Percentiles rank a stretch among this genome's conserved stretches.
Evolutionary conservation across 2,329 filamentous ascomycete species (phyloP).

Genomic region (Aurifilum marmelostoma): DNA sequence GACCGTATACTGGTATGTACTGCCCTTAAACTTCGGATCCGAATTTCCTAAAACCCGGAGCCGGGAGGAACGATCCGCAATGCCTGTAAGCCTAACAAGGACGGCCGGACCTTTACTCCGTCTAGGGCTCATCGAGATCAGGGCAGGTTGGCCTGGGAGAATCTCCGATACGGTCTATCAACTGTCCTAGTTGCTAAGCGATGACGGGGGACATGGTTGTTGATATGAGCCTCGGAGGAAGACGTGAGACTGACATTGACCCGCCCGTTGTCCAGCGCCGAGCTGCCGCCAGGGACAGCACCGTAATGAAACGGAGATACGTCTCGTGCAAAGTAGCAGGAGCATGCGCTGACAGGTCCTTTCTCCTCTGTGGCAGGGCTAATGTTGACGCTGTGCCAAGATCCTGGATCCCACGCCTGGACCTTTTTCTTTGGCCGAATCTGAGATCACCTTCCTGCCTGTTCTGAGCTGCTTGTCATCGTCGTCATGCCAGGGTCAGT

Average conservation of each 20-base stretch:
- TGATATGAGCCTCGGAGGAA: background rate
- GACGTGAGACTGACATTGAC: background rate
- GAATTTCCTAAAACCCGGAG: background rate
- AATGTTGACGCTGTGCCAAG: background rate
- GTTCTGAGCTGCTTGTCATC: too few species aligned
- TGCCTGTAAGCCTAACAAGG: background rate
- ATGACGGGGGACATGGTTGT: background rate
- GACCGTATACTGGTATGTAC: background rate
- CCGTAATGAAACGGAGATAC: background rate
- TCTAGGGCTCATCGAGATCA: background rate
- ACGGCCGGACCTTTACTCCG: background rate
- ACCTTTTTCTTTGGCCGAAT: background rate
- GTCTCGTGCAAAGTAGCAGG: background rate
- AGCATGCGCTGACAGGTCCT: background rate
- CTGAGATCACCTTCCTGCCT: too few species aligned
- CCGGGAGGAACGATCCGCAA: background rate
- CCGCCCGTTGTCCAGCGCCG: background rate
- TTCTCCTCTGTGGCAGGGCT: background rate
- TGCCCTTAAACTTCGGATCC: background rate
- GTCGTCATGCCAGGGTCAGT: background rate
- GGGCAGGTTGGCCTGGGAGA: background rate
- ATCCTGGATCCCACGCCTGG: background rate
- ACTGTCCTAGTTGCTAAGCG: background rate
- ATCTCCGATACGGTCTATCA: background rate
- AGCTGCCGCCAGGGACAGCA: background rate